Conservation (phyloP, 2,329 filamentous ascomycete species). For the Fusarium irregulare region DNA sequence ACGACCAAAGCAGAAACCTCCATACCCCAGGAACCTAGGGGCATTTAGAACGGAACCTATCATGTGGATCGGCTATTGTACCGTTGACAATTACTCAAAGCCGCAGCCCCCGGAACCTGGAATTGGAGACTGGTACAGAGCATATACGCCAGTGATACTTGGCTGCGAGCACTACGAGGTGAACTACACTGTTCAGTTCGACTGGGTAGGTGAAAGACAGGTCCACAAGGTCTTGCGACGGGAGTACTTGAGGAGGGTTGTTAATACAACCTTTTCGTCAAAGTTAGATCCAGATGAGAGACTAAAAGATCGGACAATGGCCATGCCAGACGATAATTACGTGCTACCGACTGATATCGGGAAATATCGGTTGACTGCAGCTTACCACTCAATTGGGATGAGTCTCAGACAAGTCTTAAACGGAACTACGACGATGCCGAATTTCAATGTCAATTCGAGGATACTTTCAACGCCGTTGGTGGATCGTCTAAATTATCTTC, state of each 20-base stretch:
- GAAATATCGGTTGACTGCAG: background rate
- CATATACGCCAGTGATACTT: background rate
- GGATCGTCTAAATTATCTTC: background rate
- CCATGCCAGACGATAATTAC: no score
- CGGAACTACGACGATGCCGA: fast-evolving
- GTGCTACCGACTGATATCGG: no score
- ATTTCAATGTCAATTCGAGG: background rate
- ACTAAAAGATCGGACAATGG: conserved; percentile 10
- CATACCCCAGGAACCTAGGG: background rate
- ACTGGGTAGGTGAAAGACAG: background rate
- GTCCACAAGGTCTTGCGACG: background rate
- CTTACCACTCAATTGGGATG: no score
- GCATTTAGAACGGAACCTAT: conserved; percentile 24
- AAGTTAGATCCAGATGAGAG: background rate
- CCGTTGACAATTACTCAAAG: background rate
- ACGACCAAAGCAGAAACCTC: background rate
- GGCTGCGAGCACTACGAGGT: conserved; percentile 20
- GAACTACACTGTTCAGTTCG: background rate
- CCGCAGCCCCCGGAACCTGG: fast-evolving
- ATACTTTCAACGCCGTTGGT: conserved; percentile 31
- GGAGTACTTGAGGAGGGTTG: fast-evolving
- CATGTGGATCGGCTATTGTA: conserved; percentile 27
- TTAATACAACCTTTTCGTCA: background rate
- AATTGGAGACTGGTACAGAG: fast-evolving
- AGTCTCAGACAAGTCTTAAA: no score